Evolutionary conservation across 2,329 filamentous ascomycete species (phyloP), one percentile per base, ranked within the genome.

Genomic region (Grosmannia huntii): DNA sequence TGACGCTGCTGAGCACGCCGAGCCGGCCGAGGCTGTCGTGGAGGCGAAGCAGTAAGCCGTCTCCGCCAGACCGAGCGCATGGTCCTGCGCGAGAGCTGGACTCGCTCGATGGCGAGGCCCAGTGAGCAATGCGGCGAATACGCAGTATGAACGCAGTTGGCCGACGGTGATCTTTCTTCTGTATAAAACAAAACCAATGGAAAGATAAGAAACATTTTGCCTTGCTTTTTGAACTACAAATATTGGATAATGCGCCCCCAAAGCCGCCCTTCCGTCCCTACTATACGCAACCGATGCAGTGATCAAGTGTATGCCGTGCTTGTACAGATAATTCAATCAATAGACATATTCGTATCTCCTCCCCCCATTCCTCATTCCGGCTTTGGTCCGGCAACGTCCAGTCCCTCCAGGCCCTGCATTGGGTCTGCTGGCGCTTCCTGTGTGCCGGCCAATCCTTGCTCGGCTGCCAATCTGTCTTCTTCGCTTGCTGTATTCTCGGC

Each of bases 361-460:
- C 51, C 11, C 81, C n/a, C 28, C 70, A 94, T 67, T 82, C 84
- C 81, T 33, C 70, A 94, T 67, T 82, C 84, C 57, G 81, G 86
- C 71, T 89, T 91, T 14, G 94, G 94, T 10, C 95, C 95, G 58
- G 92, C 95, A 66, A 97, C 89, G 72, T 97, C 95, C 57, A 97
- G 76, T 19, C 88, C 89, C 70, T 97, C 91, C 7, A 99, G 75
- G 38, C 91, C 92, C 73, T 96, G 90, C 94, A 99, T 99, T 4
- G 92, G 90, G 73, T 97, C 90, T 65, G 86, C 82, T 1, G 81
- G 79, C 51, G 73, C 77, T 60, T 78, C 75, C 23, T 64, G 80
- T 80, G 11, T 9, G 41, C 75, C 74, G 58, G 71, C 73, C 60
- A 71, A 72, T 63, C 75, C 75, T 64, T 79, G 75, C 50, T 85